Evolutionary conservation across 2,329 filamentous ascomycete genomes (phyloP).

Genomic region (Epichloe bromicola): DNA sequence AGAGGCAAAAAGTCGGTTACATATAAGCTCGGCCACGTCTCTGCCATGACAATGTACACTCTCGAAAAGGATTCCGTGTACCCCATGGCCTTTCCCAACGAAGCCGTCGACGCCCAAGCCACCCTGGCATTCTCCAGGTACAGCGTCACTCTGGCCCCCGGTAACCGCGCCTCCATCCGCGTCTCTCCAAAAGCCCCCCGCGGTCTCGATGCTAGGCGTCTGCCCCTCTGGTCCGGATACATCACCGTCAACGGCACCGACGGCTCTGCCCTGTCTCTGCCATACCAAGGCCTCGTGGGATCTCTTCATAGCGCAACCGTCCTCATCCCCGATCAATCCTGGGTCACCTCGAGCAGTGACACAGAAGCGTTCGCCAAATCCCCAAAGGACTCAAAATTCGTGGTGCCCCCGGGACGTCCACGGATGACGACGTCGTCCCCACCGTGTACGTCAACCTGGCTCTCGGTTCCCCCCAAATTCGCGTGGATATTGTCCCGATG

Average conservation of each 20-base stretch:
- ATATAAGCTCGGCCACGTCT: slow-evolving; percentile 36
- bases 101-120: slow-evolving; percentile 27
- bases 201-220: slow-evolving; percentile 19
- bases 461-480: slow-evolving; percentile 30
- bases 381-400: slow-evolving; percentile 23
- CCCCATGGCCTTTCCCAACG: slow-evolving; percentile 31
- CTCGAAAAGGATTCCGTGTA: slow-evolving; percentile 19
- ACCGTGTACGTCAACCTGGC: slow-evolving; percentile 25
- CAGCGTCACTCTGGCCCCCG: slow-evolving; percentile 29
- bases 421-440: slow-evolving; percentile 21
- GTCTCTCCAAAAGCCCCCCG: slow-evolving; percentile 30
- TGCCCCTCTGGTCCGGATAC: slow-evolving; percentile 31
- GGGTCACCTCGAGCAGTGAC: slow-evolving; percentile 19
- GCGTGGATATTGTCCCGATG: slow-evolving; percentile 29
- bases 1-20: slow-evolving; percentile 33
- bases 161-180: slow-evolving; percentile 29
- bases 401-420: slow-evolving; percentile 23
- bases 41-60: slow-evolving; percentile 41
- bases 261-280: slow-evolving; percentile 22
- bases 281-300: slow-evolving; percentile 26
- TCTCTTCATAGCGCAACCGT: slow-evolving; percentile 17
- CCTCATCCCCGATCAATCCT: slow-evolving; percentile 10
- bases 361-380: slow-evolving; percentile 9
- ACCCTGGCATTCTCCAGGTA: slow-evolving; percentile 27
- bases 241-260: slow-evolving; percentile 26